These are phyloP conservation scores for Sordaria brevicollis DNA, from an alignment of 495 filamentous ascomycete species.

Conservation along the genomic window DNA sequence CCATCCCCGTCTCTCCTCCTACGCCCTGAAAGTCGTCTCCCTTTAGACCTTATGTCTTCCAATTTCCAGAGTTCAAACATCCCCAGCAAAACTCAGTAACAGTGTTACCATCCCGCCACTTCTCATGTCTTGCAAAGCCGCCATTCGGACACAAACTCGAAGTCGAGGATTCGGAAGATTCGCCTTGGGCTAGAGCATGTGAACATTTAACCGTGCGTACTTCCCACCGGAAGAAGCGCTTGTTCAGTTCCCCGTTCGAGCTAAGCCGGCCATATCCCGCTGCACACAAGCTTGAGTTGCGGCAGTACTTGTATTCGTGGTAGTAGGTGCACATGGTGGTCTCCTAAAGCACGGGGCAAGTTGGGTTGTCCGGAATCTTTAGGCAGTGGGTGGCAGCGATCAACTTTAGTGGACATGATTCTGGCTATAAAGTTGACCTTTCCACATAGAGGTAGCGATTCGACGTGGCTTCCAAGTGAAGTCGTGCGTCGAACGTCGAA, in stretches of 20 bases:
- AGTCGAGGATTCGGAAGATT: neutral
- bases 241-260: neutral
- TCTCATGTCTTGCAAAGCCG: neutral
- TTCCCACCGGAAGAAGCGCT: neutral
- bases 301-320: neutral
- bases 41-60: neutral
- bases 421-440: too few species aligned
- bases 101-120: neutral
- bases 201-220: neutral
- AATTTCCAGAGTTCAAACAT: neutral
- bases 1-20: neutral
- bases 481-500: too few species aligned
- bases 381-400: too few species aligned
- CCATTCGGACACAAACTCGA: neutral
- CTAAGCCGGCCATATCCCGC: neutral
- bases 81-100: neutral
- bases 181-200: neutral
- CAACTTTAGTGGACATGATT: too few species aligned
- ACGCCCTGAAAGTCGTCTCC: too few species aligned
- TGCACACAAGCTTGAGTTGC: neutral
- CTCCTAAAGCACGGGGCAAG: too few species aligned
- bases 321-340: neutral
- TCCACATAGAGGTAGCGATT: too few species aligned
- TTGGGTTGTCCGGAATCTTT: too few species aligned
- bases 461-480: too few species aligned